Conservation (phyloP, 768 basidiomycete species). For the Rhizopogon salebrosus region DNA sequence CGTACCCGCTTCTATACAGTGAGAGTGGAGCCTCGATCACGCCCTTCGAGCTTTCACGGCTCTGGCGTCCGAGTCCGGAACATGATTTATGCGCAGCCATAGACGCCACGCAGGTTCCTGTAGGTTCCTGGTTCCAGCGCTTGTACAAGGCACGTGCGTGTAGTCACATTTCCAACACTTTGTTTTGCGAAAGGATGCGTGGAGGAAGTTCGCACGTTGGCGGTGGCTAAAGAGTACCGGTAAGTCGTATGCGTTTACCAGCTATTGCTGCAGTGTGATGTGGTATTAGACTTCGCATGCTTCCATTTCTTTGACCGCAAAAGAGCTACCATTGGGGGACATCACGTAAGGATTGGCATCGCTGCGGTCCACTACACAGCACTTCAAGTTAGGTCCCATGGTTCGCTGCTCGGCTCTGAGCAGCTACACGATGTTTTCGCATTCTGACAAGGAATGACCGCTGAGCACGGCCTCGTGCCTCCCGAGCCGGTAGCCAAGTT, state of each 20-base stretch:
- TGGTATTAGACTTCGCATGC: not conserved
- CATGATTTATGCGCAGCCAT: not conserved
- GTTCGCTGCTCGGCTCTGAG: not conserved
- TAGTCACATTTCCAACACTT: not conserved
- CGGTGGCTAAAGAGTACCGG: not conserved
- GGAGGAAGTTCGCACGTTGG: not conserved
- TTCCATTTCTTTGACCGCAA: not conserved
- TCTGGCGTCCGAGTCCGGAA: not conserved
- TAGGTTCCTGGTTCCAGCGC: not conserved
- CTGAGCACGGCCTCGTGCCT: not conserved
- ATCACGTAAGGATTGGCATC: slow-evolving; percentile 1
- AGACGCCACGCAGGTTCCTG: not conserved
- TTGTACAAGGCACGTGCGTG: not conserved
- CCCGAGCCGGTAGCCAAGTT: not conserved
- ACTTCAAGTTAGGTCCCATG: not conserved
- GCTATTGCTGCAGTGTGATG: not conserved
- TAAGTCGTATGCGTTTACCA: not conserved
- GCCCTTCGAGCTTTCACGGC: not conserved
- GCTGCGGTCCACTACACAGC: not conserved
- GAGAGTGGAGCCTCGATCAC: not conserved
- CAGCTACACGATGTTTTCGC: not conserved
- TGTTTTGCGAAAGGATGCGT: not conserved
- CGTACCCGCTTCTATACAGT: not conserved
- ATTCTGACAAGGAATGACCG: not conserved
- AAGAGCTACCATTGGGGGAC: not conserved